A percentile compares a stretch with the other conserved stretches of the same genome.
These are phyloP conservation scores for Trypanosomatidae sp. DNA, from an alignment of 208 protist genomes.

Conservation along the genomic window DNA sequence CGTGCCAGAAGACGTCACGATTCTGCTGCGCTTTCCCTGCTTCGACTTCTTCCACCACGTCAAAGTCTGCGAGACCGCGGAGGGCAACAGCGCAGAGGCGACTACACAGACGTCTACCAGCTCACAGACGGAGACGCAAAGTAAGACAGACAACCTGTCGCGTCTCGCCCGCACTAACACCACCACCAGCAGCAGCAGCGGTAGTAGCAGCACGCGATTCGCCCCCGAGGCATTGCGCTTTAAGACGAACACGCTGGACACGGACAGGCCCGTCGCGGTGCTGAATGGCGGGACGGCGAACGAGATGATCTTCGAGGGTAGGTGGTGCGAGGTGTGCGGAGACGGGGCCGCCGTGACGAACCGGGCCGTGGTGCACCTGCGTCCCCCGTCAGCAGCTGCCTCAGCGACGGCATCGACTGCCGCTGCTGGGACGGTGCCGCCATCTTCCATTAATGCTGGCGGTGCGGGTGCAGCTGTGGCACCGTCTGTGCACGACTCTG, in stretches of 20 bases:
- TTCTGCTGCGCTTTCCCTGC: constrained; percentile 79
- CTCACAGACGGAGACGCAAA: no score
- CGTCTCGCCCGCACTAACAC: no score
- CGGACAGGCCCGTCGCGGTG: constrained; percentile 44
- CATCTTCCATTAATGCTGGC: no score
- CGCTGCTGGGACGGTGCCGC: neutral
- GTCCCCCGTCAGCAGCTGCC: constrained; percentile 20
- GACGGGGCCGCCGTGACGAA: constrained; percentile 23
- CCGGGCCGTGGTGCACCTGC: constrained; percentile 54
- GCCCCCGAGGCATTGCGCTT: constrained; percentile 37
- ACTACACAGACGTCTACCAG: neutral
- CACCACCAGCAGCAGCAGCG: neutral
- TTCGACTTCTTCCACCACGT: constrained; percentile 81
- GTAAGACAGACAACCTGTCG: no score
- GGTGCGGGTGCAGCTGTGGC: neutral
- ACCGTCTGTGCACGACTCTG: no score
- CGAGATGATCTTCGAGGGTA: constrained; percentile 61
- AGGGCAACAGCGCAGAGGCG: neutral
- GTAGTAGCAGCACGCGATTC: constrained; percentile 10
- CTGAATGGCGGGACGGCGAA: constrained; percentile 33
- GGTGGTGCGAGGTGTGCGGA: constrained; percentile 42
- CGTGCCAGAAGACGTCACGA: constrained; percentile 31
- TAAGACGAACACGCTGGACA: constrained; percentile 37
- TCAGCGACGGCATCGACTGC: neutral
- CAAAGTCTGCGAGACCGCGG: constrained; percentile 57